Evolutionary conservation across 169 alveolate species (phyloP).

Genomic region (Cryptosporidium ryanae): DNA sequence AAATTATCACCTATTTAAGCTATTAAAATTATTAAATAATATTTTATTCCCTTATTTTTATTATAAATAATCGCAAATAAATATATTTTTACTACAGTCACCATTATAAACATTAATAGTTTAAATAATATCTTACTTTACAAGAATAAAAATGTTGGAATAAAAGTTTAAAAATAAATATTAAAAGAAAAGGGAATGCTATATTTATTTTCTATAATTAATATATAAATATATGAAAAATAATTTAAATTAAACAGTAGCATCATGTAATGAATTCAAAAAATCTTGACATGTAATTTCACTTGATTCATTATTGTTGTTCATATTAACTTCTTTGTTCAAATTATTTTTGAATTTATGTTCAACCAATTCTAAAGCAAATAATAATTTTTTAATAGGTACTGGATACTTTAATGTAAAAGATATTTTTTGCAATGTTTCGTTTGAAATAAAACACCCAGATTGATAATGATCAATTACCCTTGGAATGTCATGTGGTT

Average conservation of each 20-base stretch:
- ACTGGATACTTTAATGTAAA: conserved; percentile 35
- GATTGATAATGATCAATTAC: conserved; percentile 50
- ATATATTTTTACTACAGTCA: too few relatives aligned
- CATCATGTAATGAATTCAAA: conserved; percentile 49
- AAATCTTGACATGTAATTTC: conserved; percentile 36
- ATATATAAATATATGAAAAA: neutral
- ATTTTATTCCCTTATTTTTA: too few relatives aligned
- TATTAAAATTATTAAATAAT: too few relatives aligned
- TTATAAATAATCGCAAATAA: too few relatives aligned
- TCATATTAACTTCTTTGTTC: too few relatives aligned
- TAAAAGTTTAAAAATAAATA: too few relatives aligned
- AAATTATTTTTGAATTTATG: neutral
- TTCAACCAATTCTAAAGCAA: conserved; percentile 51
- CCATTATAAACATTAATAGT: too few relatives aligned
- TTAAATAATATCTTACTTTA: too few relatives aligned
- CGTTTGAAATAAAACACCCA: conserved; percentile 20
- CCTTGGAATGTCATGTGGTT: conserved; percentile 53
- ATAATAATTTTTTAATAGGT: conserved; percentile 50
- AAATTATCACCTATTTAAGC: too few relatives aligned
- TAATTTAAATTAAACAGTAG: neutral
- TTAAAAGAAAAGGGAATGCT: too few relatives aligned
- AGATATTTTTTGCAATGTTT: conserved; percentile 39
- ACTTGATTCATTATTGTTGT: neutral
- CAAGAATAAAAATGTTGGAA: too few relatives aligned
- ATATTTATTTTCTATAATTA: too few relatives aligned